A percentile compares a stretch with the other conserved stretches of the same genome.
Evolutionary conservation across 805 yeast species (phyloP).

Genomic region (Candida taoyuanica): DNA sequence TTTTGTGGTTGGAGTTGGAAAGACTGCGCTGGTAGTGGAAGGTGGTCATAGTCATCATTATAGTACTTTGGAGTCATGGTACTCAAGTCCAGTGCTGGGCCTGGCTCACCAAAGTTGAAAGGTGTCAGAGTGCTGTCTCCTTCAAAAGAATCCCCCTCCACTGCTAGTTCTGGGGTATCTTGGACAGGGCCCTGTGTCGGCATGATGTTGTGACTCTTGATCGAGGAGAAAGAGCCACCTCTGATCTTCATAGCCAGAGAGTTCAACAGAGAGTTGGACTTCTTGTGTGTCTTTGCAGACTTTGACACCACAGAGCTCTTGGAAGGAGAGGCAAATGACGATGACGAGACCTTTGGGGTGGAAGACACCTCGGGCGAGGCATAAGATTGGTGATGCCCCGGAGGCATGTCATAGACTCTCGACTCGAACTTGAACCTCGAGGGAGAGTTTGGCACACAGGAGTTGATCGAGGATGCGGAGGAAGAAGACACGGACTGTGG

Average conservation of each 20-base stretch:
- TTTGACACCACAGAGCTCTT: conserved; percentile 8
- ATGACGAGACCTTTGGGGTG: conserved; percentile 5
- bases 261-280: conserved; percentile 22
- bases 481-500: conserved; percentile 17
- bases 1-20: neutral
- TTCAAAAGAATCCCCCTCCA: conserved; percentile 5
- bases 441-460: conserved; percentile 18
- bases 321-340: conserved; percentile 7
- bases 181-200: neutral
- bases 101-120: conserved; percentile 27
- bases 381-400: conserved; percentile 7
- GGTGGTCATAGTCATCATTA: conserved; percentile 68
- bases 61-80: conserved; percentile 24
- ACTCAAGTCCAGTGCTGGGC: conserved; percentile 24
- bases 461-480: conserved; percentile 14
- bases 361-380: neutral
- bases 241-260: conserved; percentile 18
- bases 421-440: conserved; percentile 34
- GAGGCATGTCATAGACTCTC: conserved; percentile 33
- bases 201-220: conserved; percentile 1
- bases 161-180: neutral
- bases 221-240: conserved; percentile 19
- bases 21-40: neutral
- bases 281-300: conserved; percentile 15
- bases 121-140: conserved; percentile 25